Evolutionary conservation across 2,329 filamentous ascomycete genomes (phyloP), one percentile per base, ranked within the genome.

Genomic region (Sclerotiophoma versabilis): DNA sequence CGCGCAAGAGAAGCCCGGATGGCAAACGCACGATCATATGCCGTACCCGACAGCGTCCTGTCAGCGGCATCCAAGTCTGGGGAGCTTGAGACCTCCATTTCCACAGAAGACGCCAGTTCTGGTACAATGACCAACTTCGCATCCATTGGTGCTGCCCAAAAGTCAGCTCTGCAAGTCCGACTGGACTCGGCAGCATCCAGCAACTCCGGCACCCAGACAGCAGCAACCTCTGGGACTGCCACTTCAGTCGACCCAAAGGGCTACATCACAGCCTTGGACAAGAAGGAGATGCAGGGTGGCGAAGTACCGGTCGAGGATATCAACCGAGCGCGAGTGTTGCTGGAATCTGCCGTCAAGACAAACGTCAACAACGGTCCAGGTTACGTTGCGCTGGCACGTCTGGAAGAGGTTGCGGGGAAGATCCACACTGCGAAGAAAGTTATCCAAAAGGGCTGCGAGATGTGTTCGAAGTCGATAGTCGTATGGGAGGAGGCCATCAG

Each of bases 81-180:
- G 4, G 91, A 97, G 71, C 84, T 98, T 61, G 90, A 92, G 41
- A 95, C 92, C 1, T 96, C 91, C 0, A 87, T 99, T n/a, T 83
- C 87, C 37, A 49, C 70, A 8, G 62, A 63, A 10, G 93, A 96
- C 57, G 77, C 79, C 10, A 79, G 76, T 17, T 92, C 96, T 68
- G 93, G 93, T 2, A 96, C 92, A 1, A 95, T 96, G 85, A 99
- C 93, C 10, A 97, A 99, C 73, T 99, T 99, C 73, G 93, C 93
- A 37, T 91, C 96, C 75, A 98, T 99, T 59, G 95, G 96, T 76
- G 92, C 93, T 37, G 96, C 95, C 17, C 87, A 95, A 78, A 92
- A 97, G 79, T 97, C 96, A 76, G 95, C 97, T 33, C 83, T 99
- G 47, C 90, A 96, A 73, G 93, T 96, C n/a, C 88, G 91, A 63